Percentiles rank a stretch among this genome's conserved stretches.
These are phyloP conservation scores for Diaporthe humulicola DNA, from an alignment of 2,329 filamentous ascomycete species.

Conservation along the genomic window DNA sequence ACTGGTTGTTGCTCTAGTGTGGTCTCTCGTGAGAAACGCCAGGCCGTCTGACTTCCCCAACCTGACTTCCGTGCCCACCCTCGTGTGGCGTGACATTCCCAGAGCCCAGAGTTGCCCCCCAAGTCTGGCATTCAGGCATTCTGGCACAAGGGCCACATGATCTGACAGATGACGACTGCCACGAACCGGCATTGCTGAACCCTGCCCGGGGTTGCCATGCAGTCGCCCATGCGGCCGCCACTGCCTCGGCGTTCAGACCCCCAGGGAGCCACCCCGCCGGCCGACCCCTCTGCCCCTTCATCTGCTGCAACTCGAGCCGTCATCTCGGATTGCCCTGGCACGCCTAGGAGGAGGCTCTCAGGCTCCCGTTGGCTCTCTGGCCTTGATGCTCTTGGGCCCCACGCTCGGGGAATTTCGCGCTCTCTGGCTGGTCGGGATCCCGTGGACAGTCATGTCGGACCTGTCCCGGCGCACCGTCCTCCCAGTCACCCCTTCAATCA, in stretches of 20 bases:
- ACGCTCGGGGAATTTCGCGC: constrained; percentile 8
- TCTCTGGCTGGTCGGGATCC: neutral
- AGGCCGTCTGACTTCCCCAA: constrained; percentile 30
- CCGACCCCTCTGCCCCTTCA: constrained; percentile 2
- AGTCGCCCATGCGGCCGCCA: neutral
- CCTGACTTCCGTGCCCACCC: constrained; percentile 28
- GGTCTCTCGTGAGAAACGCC: constrained; percentile 28
- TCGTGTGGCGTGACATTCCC: constrained; percentile 13
- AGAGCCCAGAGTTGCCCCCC: constrained; percentile 5
- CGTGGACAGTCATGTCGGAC: neutral
- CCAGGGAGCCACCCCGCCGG: neutral
- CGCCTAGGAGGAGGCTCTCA: neutral
- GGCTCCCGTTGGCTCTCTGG: neutral
- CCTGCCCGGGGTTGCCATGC: constrained; percentile 6
- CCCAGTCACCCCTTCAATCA: neutral
- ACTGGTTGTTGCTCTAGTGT: constrained; percentile 10
- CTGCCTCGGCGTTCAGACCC: constrained; percentile 5
- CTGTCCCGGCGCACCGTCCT: constrained; percentile 5
- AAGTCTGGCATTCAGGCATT: neutral
- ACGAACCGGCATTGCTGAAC: constrained; percentile 21
- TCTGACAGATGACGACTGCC: constrained; percentile 26
- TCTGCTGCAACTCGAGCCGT: constrained; percentile 25
- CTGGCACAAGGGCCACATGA: constrained; percentile 26
- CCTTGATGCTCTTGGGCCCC: constrained; percentile 6
- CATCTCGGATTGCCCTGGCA: neutral